Evolutionary conservation across 495 filamentous ascomycete species (phyloP).

Genomic region (Daldinia caldariorum): DNA sequence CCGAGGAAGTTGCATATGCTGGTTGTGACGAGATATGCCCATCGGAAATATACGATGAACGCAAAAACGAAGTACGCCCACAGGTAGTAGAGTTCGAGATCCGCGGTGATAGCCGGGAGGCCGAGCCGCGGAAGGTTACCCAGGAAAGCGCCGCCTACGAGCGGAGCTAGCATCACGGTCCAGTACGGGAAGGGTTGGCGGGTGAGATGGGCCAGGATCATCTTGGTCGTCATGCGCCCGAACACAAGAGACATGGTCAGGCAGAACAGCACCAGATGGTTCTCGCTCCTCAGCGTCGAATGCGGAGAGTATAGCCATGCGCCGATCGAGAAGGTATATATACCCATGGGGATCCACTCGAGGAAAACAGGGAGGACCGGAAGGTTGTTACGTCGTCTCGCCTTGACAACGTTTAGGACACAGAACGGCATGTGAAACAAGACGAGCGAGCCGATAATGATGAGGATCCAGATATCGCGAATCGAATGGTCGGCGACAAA

Average conservation of each 20-base stretch:
- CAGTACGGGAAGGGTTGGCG: constrained; percentile 95
- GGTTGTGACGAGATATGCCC: constrained; percentile 90
- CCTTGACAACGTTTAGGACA: constrained; percentile 81
- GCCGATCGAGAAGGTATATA: constrained; percentile 76
- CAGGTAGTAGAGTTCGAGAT: constrained; percentile 81
- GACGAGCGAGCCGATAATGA: constrained; percentile 77
- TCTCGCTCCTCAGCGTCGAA: constrained; percentile 78
- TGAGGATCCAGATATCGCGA: constrained; percentile 86
- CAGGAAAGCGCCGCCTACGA: constrained; percentile 84
- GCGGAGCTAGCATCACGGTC: constrained; percentile 87
- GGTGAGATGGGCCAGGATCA: constrained; percentile 94
- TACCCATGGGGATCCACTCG: constrained; percentile 91
- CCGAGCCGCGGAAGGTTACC: constrained; percentile 85
- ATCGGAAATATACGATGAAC: constrained; percentile 83
- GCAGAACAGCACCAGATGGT: constrained; percentile 92
- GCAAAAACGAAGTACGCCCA: constrained; percentile 84
- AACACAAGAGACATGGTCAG: constrained; percentile 95
- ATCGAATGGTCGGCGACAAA: constrained; percentile 73
- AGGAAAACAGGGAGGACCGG: constrained; percentile 87
- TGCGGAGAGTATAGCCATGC: constrained; percentile 91
- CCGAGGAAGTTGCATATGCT: constrained; percentile 91
- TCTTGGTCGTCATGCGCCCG: constrained; percentile 99
- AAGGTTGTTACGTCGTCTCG: constrained; percentile 74
- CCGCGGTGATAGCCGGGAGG: constrained; percentile 65
- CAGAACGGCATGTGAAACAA: constrained; percentile 83